Evolutionary conservation across 371 early-diverging fungal species (phyloP).

Genomic region (Caulochytrium protostelioides): DNA sequence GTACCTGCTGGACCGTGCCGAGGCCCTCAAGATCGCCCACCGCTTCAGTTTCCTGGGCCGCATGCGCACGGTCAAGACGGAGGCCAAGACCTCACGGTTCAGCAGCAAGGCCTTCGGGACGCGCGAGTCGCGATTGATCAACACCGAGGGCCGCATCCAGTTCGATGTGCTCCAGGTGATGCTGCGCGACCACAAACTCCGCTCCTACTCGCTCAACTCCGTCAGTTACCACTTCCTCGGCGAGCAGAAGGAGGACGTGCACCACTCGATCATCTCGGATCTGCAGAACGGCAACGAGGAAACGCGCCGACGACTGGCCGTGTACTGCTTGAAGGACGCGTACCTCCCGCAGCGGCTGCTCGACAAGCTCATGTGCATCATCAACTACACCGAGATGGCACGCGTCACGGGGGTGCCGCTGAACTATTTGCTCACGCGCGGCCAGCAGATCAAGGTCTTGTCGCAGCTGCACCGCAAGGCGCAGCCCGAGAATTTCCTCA

Average conservation of each 20-base stretch:
- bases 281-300: conserved; percentile 88
- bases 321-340: conserved; percentile 98
- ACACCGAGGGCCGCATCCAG: conserved; percentile 79
- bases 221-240: conserved; percentile 92
- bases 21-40: conserved; percentile 39
- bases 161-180: conserved; percentile 92
- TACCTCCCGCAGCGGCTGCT: conserved; percentile 88
- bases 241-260: conserved; percentile 99
- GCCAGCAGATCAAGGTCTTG: conserved; percentile 95
- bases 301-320: conserved; percentile 88
- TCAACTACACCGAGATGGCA: conserved; percentile 98
- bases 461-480: conserved; percentile 92
- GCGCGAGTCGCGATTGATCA: conserved; percentile 67
- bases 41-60: conserved; percentile 76
- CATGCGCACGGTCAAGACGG: conserved; percentile 36
- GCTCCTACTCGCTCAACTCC: conserved; percentile 93
- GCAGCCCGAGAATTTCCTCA: conserved; percentile 55
- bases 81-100: conserved; percentile 64
- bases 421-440: conserved; percentile 85
- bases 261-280: conserved; percentile 92
- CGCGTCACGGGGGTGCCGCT: conserved; percentile 94
- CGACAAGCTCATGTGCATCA: conserved; percentile 90
- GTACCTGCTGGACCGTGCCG: conserved; percentile 87
- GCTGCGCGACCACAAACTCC: conserved; percentile 90
- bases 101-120: conserved; percentile 84